These are phyloP conservation scores for Aspergillus sojae DNA, from an alignment of 2,329 filamentous ascomycete species.

Conservation along the genomic window DNA sequence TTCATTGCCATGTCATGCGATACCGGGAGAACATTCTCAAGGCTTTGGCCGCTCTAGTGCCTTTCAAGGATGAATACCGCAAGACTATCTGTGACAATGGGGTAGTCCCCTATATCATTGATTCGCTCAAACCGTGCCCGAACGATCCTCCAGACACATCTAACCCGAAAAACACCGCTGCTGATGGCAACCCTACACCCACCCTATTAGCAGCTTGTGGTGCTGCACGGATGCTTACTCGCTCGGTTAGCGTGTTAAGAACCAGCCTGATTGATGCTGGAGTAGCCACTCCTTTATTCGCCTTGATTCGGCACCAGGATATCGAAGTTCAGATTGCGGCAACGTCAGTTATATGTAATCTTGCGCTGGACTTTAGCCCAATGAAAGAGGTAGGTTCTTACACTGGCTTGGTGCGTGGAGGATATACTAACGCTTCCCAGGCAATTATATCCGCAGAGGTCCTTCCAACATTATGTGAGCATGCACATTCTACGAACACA, in stretches of 20 bases:
- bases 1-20: constrained; percentile 69
- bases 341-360: constrained; percentile 79
- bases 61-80: constrained; percentile 80
- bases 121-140: constrained; percentile 69
- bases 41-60: constrained; percentile 78
- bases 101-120: constrained; percentile 78
- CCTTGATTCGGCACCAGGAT: constrained; percentile 72
- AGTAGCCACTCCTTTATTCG: constrained; percentile 75
- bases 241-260: constrained; percentile 80
- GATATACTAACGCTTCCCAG: constrained; percentile 46
- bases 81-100: constrained; percentile 81
- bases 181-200: constrained; percentile 74
- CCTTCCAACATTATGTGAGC: constrained; percentile 75
- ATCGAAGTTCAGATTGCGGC: constrained; percentile 83
- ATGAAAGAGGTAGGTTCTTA: constrained; percentile 73
- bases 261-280: constrained; percentile 86
- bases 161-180: constrained; percentile 39
- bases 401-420: not conserved
- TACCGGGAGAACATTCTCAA: constrained; percentile 75
- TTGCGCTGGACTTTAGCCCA: constrained; percentile 86
- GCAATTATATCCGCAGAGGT: constrained; percentile 73
- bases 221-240: constrained; percentile 76
- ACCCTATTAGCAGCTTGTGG: constrained; percentile 87
- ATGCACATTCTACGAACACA: constrained; percentile 80
- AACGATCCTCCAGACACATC: constrained; percentile 30